These are phyloP conservation scores for Sesbania bispinosa DNA, from an alignment of 306 rosid genomes.

Conservation along the genomic window DNA sequence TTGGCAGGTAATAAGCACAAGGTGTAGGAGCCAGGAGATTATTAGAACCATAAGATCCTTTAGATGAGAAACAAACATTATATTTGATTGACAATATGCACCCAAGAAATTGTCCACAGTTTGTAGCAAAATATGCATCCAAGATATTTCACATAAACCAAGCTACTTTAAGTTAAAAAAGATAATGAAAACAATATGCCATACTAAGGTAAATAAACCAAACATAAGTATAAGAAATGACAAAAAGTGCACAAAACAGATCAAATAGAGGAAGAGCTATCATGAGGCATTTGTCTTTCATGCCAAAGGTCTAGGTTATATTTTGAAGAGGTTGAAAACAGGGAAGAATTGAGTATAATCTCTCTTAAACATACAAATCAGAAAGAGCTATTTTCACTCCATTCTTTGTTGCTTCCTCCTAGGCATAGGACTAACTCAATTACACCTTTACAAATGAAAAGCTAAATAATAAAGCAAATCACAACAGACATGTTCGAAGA, in stretches of 20 bases:
- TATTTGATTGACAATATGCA: too few species aligned
- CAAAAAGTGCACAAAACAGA: slow-evolving; percentile 15
- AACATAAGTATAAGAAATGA: neutral
- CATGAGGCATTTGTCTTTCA: neutral
- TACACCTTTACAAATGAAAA: neutral
- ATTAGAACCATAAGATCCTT: too few species aligned
- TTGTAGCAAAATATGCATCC: too few species aligned
- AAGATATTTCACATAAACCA: too few species aligned
- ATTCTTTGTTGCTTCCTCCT: neutral
- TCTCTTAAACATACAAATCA: neutral
- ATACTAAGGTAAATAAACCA: too few species aligned
- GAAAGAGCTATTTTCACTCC: neutral
- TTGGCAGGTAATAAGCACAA: too few species aligned
- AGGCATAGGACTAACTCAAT: neutral
- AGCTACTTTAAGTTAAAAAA: too few species aligned
- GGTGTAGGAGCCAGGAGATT: too few species aligned
- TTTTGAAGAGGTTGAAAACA: neutral
- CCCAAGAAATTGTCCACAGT: too few species aligned
- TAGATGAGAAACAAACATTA: too few species aligned
- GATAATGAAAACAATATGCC: too few species aligned
- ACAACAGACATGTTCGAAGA: neutral
- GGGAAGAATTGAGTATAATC: neutral
- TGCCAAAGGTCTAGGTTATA: neutral
- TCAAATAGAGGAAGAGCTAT: neutral
- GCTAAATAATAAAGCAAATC: neutral